Percentiles rank a stretch among this genome's conserved stretches.
These are phyloP conservation scores for Nelumbo lutea DNA, from an alignment of 164 flowering plant genomes.

Conservation along the genomic window DNA sequence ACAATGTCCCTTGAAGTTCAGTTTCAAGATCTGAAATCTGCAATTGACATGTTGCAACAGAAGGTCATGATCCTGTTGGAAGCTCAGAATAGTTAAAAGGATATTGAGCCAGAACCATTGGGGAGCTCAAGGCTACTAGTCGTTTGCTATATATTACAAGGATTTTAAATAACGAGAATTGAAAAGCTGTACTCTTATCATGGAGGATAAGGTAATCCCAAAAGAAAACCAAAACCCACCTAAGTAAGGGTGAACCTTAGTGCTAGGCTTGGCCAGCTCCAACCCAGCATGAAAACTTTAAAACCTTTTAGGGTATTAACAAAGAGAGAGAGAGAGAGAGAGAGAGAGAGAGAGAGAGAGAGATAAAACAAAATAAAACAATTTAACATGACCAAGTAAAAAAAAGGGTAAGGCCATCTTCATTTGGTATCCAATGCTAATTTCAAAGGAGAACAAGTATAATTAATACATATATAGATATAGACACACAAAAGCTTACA, in stretches of 20 bases:
- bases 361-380: background rate
- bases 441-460: background rate
- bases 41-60: conserved; percentile 7
- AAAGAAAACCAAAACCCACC: too few species aligned
- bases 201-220: too few species aligned
- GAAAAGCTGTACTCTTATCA: too few species aligned
- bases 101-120: background rate
- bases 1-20: conserved; percentile 60
- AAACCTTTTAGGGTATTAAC: background rate
- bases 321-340: too few species aligned
- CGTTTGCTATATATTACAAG: background rate
- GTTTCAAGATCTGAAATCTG: conserved; percentile 72
- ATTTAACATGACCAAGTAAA: background rate
- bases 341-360: too few species aligned
- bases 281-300: background rate
- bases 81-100: background rate
- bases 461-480: background rate
- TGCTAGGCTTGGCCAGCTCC: too few species aligned
- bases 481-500: background rate
- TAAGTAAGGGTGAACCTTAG: too few species aligned
- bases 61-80: too few species aligned
- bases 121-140: background rate
- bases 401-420: background rate
- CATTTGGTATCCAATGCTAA: background rate
- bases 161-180: too few species aligned